These are phyloP conservation scores for Ophiocordyceps sinensis DNA, from an alignment of 2,329 filamentous ascomycete species.

Conservation along the genomic window DNA sequence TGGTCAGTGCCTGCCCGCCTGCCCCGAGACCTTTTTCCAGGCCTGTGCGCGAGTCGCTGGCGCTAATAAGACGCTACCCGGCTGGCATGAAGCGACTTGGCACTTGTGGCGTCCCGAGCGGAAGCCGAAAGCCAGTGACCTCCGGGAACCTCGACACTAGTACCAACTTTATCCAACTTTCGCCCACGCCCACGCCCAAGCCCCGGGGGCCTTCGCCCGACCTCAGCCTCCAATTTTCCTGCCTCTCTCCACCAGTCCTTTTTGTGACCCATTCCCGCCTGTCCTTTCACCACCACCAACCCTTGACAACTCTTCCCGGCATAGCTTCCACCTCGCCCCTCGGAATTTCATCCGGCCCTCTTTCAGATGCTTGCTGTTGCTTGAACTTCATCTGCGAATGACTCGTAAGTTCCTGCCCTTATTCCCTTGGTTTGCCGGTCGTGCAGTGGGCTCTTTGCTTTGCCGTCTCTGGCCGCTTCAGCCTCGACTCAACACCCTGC, in stretches of 20 bases:
- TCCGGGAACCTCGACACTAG: background rate
- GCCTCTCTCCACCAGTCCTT: slow-evolving; percentile 20
- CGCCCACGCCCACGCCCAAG: background rate
- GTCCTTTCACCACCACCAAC: slow-evolving; percentile 18
- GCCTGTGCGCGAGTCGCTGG: too few species aligned
- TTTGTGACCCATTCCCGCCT: slow-evolving; percentile 19
- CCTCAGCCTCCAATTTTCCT: slow-evolving; percentile 24
- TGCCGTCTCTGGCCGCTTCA: slow-evolving; percentile 22
- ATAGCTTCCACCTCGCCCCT: slow-evolving; percentile 9
- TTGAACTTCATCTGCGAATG: slow-evolving; percentile 30
- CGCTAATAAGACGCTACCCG: too few species aligned
- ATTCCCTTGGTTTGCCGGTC: slow-evolving; percentile 11
- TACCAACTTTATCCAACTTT: too few species aligned
- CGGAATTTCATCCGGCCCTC: slow-evolving; percentile 9
- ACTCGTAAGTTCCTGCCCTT: slow-evolving; percentile 30
- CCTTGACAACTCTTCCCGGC: slow-evolving; percentile 8
- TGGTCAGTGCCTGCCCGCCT: too few species aligned
- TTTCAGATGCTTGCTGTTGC: slow-evolving; percentile 16
- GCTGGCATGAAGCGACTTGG: too few species aligned
- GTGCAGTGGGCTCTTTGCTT: slow-evolving; percentile 17
- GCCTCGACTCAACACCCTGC: slow-evolving; percentile 14
- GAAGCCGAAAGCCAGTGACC: too few species aligned
- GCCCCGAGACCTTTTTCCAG: too few species aligned
- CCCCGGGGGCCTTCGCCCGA: slow-evolving; percentile 10
- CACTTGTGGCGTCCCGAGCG: too few species aligned